Base-by-base conservation (phyloP, 2,329 filamentous ascomycete species). In the Penicillium hordei region DNA sequence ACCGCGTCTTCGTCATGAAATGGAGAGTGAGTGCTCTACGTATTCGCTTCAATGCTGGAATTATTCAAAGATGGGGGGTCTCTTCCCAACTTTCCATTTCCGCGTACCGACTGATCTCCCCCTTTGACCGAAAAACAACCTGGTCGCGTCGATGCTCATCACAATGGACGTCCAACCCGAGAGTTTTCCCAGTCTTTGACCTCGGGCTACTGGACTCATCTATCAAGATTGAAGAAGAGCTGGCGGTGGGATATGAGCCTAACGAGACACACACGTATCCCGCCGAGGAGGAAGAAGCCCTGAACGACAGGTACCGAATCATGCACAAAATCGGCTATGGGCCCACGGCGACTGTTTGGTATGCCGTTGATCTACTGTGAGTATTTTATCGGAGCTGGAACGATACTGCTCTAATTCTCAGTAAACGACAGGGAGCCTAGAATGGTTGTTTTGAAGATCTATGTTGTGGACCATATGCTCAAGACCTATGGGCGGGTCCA, bases 291-390 rank as follows among this genome's bases (percentile, higher is more conserved):
- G 62, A 63, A 5, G 60, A 67, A 23, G 17, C 63, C 3, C 33
- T 71, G 50, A 57, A 65, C 8, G 39, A 62, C 10, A 62, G 59
- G 48, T 72, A 71, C 55, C 61, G 67, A 44, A 40, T 65, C 17
- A 34, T 70, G 17, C 58, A 60, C 1, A 72, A 71, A 53, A 45
- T 70, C 5, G 69, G 69, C 0, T 72, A 64, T 48, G 70, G 69
- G 38, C 60, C 64, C 17, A 64, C 58, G 0, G 69, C 70, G 0
- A 71, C 68, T 2, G 61, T 70, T 23, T 71, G 65, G 69, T 55
- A 70, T 13, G 52, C 45, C 15, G 8, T 36, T 4, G 52, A 55
- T 33, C 2, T 55, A 12, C 2, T 21, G 52, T 55, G n/a, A 50
- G 45, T 55, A 2, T 9, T 15, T 17, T 2, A 23, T 17, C 2